A percentile compares a stretch with the other conserved stretches of the same genome.
phyloP scores from a whole-genome alignment of 768 basidiomycete species.

The Russula compacta region DNA sequence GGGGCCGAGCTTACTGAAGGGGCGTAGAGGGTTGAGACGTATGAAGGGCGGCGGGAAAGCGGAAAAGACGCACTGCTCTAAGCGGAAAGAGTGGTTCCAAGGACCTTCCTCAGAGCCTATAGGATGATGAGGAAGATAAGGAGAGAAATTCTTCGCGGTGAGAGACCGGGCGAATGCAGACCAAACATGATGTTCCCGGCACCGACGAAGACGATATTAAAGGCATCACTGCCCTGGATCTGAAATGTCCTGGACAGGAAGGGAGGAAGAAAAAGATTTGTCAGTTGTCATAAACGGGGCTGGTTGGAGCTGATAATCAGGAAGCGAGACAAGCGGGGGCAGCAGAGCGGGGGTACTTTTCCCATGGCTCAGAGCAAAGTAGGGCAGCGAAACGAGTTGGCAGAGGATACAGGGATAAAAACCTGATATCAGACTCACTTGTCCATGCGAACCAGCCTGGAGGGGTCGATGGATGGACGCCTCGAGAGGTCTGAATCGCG shows the following conservation, averaged over 20 bases:
- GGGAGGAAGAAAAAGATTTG: neutral
- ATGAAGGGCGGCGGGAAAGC: neutral
- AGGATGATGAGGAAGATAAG: neutral
- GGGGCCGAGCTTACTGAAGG: conserved; percentile 76
- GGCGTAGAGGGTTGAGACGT: conserved; percentile 8
- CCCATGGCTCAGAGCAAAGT: neutral
- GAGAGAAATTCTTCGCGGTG: neutral
- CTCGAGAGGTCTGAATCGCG: conserved; percentile 49
- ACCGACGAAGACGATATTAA: conserved; percentile 92
- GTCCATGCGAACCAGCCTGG: conserved; percentile 69
- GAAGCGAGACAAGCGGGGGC: neutral
- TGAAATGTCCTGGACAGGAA: conserved; percentile 31
- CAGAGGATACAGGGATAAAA: neutral
- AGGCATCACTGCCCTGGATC: conserved; percentile 60
- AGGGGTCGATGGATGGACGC: conserved; percentile 69
- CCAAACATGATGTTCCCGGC: conserved; percentile 99
- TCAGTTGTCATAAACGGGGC: conserved; percentile 16
- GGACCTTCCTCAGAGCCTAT: conserved; percentile 80
- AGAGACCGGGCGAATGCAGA: conserved; percentile 24
- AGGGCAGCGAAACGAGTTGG: neutral
- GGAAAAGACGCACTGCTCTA: conserved; percentile 59
- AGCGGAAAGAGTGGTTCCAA: conserved; percentile 89
- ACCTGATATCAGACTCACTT: conserved; percentile 35
- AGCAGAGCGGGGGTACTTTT: neutral
- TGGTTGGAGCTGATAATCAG: conserved; percentile 8